Base-by-base conservation (phyloP, 139 green algal genomes). In the Volvox reticuliferus region DNA sequence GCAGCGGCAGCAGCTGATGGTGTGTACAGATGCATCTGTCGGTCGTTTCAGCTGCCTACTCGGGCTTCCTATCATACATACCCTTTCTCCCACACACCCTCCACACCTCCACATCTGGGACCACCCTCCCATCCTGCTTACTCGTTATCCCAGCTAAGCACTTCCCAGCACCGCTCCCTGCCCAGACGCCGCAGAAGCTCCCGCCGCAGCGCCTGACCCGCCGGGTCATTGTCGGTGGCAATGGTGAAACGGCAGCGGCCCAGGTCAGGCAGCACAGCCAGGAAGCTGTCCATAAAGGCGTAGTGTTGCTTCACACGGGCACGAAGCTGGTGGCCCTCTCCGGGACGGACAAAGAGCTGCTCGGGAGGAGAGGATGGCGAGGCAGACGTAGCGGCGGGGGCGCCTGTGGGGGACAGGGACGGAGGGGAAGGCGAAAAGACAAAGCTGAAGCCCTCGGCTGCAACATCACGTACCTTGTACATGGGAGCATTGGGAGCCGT, bases 141-240 rank as follows among this genome's bases (percentile, higher is more conserved):
- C 82, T 35, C 33, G 37, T 61, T 61, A 61, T 85, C 73, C 76
- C 86, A 90, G 76, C 93, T 96, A 94, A 94, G 97, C 37, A 88
- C 89, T 61, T 99, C 96, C 92, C 91, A 98, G 93, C 97, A 99
- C 30, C 95, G 93, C 88, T 97, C 96, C 24, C 92, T 85, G 1
- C 97, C 97, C 76, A 99, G 93, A 61, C 98, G 93, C 62, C 98
- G 90, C 0, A 95, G 93, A 55, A 99, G 96, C 95, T 99, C 98
- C 81, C 98, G 97, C 1, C 96, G 94, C 18, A 99, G 94, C 36
- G 95, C 95, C 32, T 96, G 82, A 13, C 98, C 98, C 61, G 97
- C 95, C 28, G 85, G 94, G 92, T 99, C 98, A 85, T 93, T 96
- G 93, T 99, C 98, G 13, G 94, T 96, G 1, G 97, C 97, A 20